A percentile compares a stretch with the other conserved stretches of the same genome.
Conservation (phyloP, 331 rosid species). For the Phaseolus coccineus region DNA sequence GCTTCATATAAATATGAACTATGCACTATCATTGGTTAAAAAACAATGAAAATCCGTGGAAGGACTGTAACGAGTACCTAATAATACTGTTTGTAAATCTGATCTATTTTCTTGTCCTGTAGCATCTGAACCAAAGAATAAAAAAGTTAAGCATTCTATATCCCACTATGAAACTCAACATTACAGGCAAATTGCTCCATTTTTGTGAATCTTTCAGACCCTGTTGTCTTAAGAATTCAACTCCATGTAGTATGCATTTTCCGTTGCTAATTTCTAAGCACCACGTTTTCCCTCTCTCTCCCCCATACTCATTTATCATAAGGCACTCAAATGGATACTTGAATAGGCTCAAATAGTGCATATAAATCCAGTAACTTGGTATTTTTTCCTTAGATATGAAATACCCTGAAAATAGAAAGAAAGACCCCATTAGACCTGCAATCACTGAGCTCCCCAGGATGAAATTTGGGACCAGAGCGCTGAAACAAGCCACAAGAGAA, state of each 20-base stretch:
- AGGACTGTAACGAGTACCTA: slow-evolving; percentile 25
- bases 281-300: slow-evolving; percentile 64
- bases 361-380: slow-evolving; percentile 89
- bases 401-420: slow-evolving; percentile 96
- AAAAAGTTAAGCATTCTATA: slow-evolving; percentile 78
- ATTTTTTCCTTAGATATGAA: slow-evolving; percentile 82
- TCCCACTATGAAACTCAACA: slow-evolving; percentile 82
- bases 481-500: slow-evolving; percentile 85
- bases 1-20: slow-evolving; percentile 32
- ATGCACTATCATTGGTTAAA: slow-evolving; percentile 12
- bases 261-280: slow-evolving; percentile 67
- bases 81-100: slow-evolving; percentile 26
- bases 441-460: slow-evolving; percentile 90
- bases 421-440: slow-evolving; percentile 93
- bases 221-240: slow-evolving; percentile 72
- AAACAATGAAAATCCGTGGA: slow-evolving; percentile 30
- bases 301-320: slow-evolving; percentile 93
- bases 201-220: slow-evolving; percentile 75
- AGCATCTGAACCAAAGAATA: slow-evolving; percentile 84
- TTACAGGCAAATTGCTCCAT: slow-evolving; percentile 86
- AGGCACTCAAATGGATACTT: slow-evolving; percentile 98
- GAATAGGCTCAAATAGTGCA: slow-evolving; percentile 89
- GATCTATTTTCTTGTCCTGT: slow-evolving; percentile 60
- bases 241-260: slow-evolving; percentile 68
- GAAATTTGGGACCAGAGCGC: slow-evolving; percentile 94